Evolutionary conservation across 202 grass and related monocot species (phyloP).

Genomic region (Eragrostis tef): DNA sequence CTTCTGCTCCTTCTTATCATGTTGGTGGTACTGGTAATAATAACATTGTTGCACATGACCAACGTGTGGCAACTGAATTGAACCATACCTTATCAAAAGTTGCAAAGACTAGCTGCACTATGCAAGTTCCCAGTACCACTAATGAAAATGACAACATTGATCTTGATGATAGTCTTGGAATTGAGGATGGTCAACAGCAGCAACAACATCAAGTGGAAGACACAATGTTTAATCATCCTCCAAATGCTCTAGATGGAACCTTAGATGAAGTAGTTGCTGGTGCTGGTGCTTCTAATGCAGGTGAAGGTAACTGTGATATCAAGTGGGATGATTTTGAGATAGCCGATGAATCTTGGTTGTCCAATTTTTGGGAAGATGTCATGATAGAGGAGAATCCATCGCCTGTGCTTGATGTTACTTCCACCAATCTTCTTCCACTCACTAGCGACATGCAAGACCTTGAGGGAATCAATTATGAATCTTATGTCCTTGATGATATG

Average conservation of each 20-base stretch:
- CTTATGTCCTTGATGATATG: background rate
- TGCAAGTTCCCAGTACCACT: background rate
- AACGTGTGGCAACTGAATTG: too few relatives aligned
- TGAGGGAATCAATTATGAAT: background rate
- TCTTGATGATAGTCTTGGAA: background rate
- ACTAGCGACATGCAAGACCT: background rate
- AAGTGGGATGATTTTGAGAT: background rate
- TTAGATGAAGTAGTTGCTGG: background rate
- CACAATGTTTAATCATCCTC: background rate
- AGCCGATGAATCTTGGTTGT: background rate
- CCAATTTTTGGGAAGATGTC: background rate
- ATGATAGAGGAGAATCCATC: background rate
- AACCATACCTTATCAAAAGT: background rate
- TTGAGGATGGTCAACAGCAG: background rate
- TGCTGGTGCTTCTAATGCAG: background rate
- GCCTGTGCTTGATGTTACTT: too few relatives aligned
- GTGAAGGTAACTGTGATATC: background rate
- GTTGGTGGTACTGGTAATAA: background rate
- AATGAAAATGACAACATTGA: too few relatives aligned
- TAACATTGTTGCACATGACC: background rate
- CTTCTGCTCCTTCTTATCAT: background rate
- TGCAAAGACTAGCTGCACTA: background rate
- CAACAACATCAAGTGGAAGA: background rate
- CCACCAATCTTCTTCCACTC: too few relatives aligned
- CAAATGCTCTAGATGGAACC: background rate